Evolutionary conservation across 2,329 filamentous ascomycete genomes (phyloP), one percentile per base, ranked within the genome.

Genomic region (Westerdykella aurantiaca): DNA sequence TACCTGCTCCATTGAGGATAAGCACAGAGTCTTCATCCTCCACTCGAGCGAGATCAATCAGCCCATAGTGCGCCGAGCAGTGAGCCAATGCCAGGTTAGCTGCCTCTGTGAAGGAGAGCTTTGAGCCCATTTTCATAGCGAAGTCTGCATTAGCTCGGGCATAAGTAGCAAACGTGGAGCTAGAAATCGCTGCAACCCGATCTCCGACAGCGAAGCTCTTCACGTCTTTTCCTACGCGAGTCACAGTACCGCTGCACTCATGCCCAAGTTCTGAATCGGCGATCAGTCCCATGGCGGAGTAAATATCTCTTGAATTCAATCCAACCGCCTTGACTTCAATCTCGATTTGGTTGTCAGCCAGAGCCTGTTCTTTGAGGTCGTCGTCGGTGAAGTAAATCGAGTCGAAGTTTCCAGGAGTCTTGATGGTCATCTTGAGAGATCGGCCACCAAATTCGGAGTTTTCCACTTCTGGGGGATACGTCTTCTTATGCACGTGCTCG

Each of bases 291-390:
- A 47, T 47, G 3, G 54, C 35, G 5, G 43, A 38, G 31, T 48
- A 38, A 13, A 55, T 21, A 41, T 55, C 52, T 18, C 37, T 38
- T 23, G 46, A 29, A 14, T 49, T 51, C 14, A 50, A 22, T 14
- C 38, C 39, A 25, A 45, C 23, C 1, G 59, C 54, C 38, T 67
- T 68, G 42, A 66, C 58, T 37, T 62, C 54, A 23, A 70, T 53
- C 25, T 69, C 66, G 10, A 69, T 54, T 1, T 63, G 43, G 17
- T 64, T 47, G 9, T 38, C 41, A 11, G 48, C 31, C 2, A 56
- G 38, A 9, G 41, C 21, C 7, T 39, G 9, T 11, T 29, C 16
- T 31, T 18, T 7, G 4, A 14, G 16, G 5, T 48, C 18, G 31
- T 57, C 51, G 33, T 60, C 56, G 2, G 49, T 44, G 37, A 58